Base-by-base conservation (phyloP, 306 rosid genomes). In the Lupinus albus region DNA sequence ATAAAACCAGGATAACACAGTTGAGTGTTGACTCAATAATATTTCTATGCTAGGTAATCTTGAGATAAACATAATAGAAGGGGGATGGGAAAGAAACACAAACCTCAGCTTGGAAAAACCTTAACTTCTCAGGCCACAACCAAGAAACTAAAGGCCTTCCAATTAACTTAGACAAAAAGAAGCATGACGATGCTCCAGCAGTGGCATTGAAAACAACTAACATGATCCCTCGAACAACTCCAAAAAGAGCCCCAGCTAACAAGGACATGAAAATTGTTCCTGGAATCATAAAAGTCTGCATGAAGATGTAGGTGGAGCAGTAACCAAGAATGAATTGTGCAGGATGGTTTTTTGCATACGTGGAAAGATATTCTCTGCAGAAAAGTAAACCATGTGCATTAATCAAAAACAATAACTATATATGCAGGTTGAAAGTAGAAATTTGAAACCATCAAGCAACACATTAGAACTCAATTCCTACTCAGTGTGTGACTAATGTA, bases 221-320 rank as follows among this genome's bases (percentile, higher is more conserved):
- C 25, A 88, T 11, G 80, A 93, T 80, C 14, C 98, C 98, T 76
- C 78, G 81, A 12, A 83, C 14, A 41, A 84, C 91, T 62, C 97
- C 97, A 63, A 93, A 93, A 53, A 93, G 97, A 28, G 98, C 97
- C 71, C 98, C 98, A 51, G 96, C 98, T n/a, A 93, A 83, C 76
- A 93, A 82, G 49, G 98, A 93, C 97, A 93, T 84, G 81, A 93
- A 93, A 68, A 93, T 86, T 33, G 98, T 93, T 51, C 98, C 97
- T 0, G 98, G 97, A 81, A 93, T 93, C 97, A 93, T 93, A 71
- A 93, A 93, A 5, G 97, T 93, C 83, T 93, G 98, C 98, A 93
- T 93, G 80, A 93, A 93, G 73, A 93, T 93, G 83, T 89, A 93
- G 2, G 87, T 93, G 53, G 97, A 89, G 80, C 97, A 93, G 84